phyloP scores from a whole-genome alignment of 164 flowering plant genomes.

The Sedum album region DNA sequence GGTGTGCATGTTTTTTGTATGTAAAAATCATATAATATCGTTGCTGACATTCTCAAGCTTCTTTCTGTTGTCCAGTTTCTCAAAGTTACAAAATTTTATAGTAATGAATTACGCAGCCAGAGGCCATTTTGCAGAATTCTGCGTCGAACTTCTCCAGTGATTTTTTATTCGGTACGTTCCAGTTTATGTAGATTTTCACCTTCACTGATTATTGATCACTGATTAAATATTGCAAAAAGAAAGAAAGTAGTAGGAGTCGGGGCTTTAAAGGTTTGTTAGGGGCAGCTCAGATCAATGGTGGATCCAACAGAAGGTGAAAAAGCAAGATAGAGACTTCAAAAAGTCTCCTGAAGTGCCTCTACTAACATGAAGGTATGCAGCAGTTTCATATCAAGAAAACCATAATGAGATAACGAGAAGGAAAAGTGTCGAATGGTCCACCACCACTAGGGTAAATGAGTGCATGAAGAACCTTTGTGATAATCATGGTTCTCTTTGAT shows the following conservation, averaged over 20 bases:
- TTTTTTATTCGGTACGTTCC: too few relatives aligned
- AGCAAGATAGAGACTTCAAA: slow-evolving; percentile 10
- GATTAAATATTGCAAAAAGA: background rate
- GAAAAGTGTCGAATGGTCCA: slow-evolving; percentile 4
- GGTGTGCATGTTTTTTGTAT: too few relatives aligned
- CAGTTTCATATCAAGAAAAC: slow-evolving; percentile 2
- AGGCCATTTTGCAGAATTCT: too few relatives aligned
- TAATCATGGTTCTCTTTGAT: slow-evolving; percentile 12
- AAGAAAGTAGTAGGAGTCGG: background rate
- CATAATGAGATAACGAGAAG: slow-evolving; percentile 6
- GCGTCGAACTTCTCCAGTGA: background rate
- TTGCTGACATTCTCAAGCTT: too few relatives aligned
- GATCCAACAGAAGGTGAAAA: slow-evolving; percentile 10
- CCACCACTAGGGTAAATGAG: slow-evolving; percentile 16
- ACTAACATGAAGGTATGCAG: background rate
- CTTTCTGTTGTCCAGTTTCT: too few relatives aligned
- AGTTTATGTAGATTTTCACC: background rate
- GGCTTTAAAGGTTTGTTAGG: slow-evolving; percentile 8
- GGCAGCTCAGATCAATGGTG: slow-evolving; percentile 12
- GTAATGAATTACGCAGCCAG: too few relatives aligned
- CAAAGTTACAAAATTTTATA: too few relatives aligned
- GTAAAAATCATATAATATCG: too few relatives aligned
- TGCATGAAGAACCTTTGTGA: slow-evolving; percentile 17
- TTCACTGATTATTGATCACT: background rate
- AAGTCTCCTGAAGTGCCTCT: slow-evolving; percentile 10